phyloP scores from a whole-genome alignment of 1,139 yeast genomes.

The Kodamaea suecica region DNA sequence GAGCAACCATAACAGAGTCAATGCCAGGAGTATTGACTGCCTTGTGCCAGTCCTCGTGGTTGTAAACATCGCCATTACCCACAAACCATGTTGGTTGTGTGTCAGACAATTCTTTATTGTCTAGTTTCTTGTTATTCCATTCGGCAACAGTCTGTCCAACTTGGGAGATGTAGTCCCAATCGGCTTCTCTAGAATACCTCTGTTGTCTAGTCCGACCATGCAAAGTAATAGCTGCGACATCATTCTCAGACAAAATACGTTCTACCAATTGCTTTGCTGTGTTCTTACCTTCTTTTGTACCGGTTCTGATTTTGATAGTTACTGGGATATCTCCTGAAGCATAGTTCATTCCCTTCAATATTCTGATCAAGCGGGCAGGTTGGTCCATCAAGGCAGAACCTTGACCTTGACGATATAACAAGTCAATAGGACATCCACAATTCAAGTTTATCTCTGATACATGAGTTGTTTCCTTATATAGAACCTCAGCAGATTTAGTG shows the following conservation, averaged over 20 bases:
- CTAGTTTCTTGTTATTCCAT: slow-evolving; percentile 50
- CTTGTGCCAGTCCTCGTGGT: slow-evolving; percentile 83
- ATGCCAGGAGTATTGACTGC: slow-evolving; percentile 69
- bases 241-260: slow-evolving; percentile 70
- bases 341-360: slow-evolving; percentile 84
- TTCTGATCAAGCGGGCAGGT: slow-evolving; percentile 74
- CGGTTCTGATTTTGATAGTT: slow-evolving; percentile 89
- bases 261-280: slow-evolving; percentile 76
- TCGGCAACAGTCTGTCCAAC: slow-evolving; percentile 68
- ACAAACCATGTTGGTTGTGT: slow-evolving; percentile 54
- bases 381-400: slow-evolving; percentile 93
- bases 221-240: slow-evolving; percentile 85
- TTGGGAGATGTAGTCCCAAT: slow-evolving; percentile 84
- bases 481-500: slow-evolving; percentile 81
- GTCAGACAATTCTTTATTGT: slow-evolving; percentile 53
- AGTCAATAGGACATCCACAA: slow-evolving; percentile 97
- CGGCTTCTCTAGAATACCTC: slow-evolving; percentile 84
- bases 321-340: slow-evolving; percentile 88
- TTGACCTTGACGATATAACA: slow-evolving; percentile 88
- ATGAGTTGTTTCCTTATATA: slow-evolving; percentile 51
- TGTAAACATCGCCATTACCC: slow-evolving; percentile 93
- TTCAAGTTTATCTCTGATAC: slow-evolving; percentile 83
- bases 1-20: slow-evolving; percentile 95
- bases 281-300: slow-evolving; percentile 80
- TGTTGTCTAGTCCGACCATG: slow-evolving; percentile 98